Evolutionary conservation across 2,329 filamentous ascomycete genomes (phyloP).

Genomic region (Verticillium nubilum): DNA sequence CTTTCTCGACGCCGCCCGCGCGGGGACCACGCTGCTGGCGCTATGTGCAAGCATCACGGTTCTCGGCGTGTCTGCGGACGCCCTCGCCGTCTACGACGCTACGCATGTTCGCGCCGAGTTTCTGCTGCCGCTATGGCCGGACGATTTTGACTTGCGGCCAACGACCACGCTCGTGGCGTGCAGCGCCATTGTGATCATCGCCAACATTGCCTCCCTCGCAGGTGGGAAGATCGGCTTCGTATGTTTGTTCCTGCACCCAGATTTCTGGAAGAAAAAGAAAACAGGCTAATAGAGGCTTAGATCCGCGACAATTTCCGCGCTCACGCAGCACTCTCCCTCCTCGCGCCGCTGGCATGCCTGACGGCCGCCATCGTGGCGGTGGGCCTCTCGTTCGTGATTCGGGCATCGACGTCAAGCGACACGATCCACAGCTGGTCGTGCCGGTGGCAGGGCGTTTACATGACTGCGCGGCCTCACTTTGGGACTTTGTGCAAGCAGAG

Average conservation of each 20-base stretch:
- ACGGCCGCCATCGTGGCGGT: slow-evolving; percentile 44
- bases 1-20: slow-evolving; percentile 36
- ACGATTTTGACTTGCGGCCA: slow-evolving; percentile 50
- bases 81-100: slow-evolving; percentile 47
- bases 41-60: slow-evolving; percentile 46
- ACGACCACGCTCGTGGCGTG: slow-evolving; percentile 49
- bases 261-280: not conserved
- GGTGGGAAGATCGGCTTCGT: slow-evolving; percentile 45
- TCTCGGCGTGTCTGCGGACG: slow-evolving; percentile 49
- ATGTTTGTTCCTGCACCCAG: slow-evolving; percentile 25
- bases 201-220: slow-evolving; percentile 41
- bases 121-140: slow-evolving; percentile 52
- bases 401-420: slow-evolving; percentile 44
- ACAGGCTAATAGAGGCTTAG: slow-evolving; percentile 4
- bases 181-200: slow-evolving; percentile 41
- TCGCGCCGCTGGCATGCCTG: slow-evolving; percentile 22
- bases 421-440: slow-evolving; percentile 59
- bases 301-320: slow-evolving; percentile 2
- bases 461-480: slow-evolving; percentile 49
- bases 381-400: slow-evolving; percentile 52
- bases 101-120: slow-evolving; percentile 44
- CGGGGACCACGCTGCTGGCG: slow-evolving; percentile 43
- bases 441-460: slow-evolving; percentile 50
- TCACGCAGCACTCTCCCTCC: slow-evolving; percentile 15
- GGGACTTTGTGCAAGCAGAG: slow-evolving; percentile 51